phyloP scores from a whole-genome alignment of 768 basidiomycete genomes.

The Termitomyces sp. region DNA sequence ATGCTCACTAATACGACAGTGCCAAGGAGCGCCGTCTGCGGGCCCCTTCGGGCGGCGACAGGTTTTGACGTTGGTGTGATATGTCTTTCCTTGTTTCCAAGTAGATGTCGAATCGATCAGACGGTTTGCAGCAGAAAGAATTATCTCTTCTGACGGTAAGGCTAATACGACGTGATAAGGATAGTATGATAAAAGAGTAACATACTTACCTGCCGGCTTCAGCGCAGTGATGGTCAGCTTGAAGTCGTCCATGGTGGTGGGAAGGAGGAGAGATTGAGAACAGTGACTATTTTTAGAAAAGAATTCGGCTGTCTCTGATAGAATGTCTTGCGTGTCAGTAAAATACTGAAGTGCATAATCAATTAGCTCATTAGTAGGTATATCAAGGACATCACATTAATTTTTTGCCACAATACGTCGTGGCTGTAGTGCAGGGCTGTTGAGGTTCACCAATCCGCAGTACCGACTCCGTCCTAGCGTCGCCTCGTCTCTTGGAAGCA shows the following conservation, averaged over 20 bases:
- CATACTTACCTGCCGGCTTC: conserved; percentile 8
- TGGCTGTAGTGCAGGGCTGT: conserved; percentile 20
- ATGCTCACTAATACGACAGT: conserved; percentile 66
- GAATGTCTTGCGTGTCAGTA: neutral
- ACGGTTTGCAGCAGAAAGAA: conserved; percentile 47
- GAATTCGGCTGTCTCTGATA: neutral
- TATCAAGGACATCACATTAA: conserved; percentile 10
- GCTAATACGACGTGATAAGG: conserved; percentile 29
- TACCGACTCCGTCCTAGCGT: conserved; percentile 75
- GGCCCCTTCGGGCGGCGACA: conserved; percentile 44
- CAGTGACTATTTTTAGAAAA: conserved; percentile 8
- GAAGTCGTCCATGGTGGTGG: conserved; percentile 18
- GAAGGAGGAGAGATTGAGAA: conserved; percentile 3
- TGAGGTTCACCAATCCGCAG: conserved; percentile 73
- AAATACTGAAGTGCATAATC: neutral
- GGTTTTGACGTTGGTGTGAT: conserved; percentile 52
- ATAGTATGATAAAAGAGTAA: neutral
- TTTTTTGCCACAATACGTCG: conserved; percentile 12
- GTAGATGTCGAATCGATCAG: conserved; percentile 49
- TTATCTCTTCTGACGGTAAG: conserved; percentile 53
- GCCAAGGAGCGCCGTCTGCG: conserved; percentile 59
- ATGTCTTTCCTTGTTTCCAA: conserved; percentile 70
- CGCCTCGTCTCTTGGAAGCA: conserved; percentile 77
- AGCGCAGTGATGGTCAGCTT: conserved; percentile 11
- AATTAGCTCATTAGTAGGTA: conserved; percentile 7